Percentiles rank a stretch among this genome's conserved stretches.
Evolutionary conservation across 352 stramenopile species (phyloP).

Genomic region (Phytophthora meadii): DNA sequence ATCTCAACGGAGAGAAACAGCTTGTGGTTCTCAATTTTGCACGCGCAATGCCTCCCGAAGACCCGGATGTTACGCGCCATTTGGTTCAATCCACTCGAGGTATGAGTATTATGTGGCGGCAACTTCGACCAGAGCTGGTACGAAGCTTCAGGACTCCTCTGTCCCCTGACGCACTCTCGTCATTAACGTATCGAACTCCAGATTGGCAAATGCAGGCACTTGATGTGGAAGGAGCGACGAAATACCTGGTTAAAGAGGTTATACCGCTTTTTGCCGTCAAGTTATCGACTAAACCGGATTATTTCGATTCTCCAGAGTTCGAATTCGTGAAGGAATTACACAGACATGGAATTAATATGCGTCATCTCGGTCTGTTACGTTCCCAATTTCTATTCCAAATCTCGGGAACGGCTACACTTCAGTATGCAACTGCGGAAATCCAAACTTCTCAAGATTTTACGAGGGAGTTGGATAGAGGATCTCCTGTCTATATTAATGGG

Average conservation of each 20-base stretch:
- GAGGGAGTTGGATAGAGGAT: conserved; percentile 79
- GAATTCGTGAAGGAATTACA: conserved; percentile 87
- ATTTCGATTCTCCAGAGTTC: conserved; percentile 60
- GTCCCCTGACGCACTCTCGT: conserved; percentile 86
- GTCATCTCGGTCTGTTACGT: conserved; percentile 88
- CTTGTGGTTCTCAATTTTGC: conserved; percentile 88
- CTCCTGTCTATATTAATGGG: conserved; percentile 62
- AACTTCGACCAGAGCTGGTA: conserved; percentile 90
- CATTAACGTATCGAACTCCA: conserved; percentile 85
- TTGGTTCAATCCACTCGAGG: conserved; percentile 77
- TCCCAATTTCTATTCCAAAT: conserved; percentile 81
- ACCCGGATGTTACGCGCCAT: conserved; percentile 81
- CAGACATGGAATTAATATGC: conserved; percentile 89
- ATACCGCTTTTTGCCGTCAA: conserved; percentile 87
- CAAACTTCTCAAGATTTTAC: conserved; percentile 85
- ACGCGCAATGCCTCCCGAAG: conserved; percentile 87
- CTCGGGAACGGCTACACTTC: conserved; percentile 74
- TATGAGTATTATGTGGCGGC: conserved; percentile 93
- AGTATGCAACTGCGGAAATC: conserved; percentile 85
- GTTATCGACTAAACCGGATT: conserved; percentile 63
- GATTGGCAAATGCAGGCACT: conserved; percentile 86
- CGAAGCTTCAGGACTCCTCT: conserved; percentile 52
- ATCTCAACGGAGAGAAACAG: conserved; percentile 56
- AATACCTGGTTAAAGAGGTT: conserved; percentile 71
- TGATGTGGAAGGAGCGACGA: conserved; percentile 75